Conservation (phyloP, 495 filamentous ascomycete species). For the Sordaria brevicollis region DNA sequence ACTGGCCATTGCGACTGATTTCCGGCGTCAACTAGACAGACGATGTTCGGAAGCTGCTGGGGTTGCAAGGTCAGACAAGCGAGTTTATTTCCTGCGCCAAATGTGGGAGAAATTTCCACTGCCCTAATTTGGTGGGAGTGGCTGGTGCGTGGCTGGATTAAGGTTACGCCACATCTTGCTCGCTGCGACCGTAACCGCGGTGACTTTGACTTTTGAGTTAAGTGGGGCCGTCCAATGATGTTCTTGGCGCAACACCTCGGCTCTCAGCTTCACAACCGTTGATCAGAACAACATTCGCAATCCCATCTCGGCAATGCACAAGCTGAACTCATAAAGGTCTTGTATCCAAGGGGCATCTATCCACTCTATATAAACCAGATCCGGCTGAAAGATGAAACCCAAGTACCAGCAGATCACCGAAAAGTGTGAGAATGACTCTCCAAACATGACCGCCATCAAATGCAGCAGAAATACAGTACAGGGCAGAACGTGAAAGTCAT, state of each 20-base stretch:
- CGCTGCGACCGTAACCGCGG: neutral
- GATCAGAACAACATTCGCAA: neutral
- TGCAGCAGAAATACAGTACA: conserved; percentile 1
- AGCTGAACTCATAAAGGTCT: neutral
- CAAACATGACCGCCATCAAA: neutral
- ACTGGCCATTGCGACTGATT: conserved; percentile 42
- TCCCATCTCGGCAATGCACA: neutral
- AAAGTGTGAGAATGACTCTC: neutral
- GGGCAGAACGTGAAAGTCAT: neutral
- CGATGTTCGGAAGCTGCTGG: conserved; percentile 14
- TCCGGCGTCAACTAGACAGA: conserved; percentile 20
- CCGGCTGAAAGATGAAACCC: neutral
- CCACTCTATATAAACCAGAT: neutral
- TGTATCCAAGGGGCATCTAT: neutral
- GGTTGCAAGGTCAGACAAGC: conserved; percentile 10
- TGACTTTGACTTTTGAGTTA: neutral
- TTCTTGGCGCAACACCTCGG: neutral
- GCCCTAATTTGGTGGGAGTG: conserved; percentile 21
- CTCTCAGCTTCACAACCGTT: neutral
- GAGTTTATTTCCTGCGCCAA: conserved; percentile 18
- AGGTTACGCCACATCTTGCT: neutral
- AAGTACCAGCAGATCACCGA: neutral
- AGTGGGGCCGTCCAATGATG: neutral
- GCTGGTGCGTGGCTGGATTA: conserved; percentile 8
- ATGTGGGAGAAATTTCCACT: conserved; percentile 19